A percentile compares a stretch with the other conserved stretches of the same genome.
These are phyloP conservation scores for Punica granatum DNA, from an alignment of 345 rosid species.

Conservation along the genomic window DNA sequence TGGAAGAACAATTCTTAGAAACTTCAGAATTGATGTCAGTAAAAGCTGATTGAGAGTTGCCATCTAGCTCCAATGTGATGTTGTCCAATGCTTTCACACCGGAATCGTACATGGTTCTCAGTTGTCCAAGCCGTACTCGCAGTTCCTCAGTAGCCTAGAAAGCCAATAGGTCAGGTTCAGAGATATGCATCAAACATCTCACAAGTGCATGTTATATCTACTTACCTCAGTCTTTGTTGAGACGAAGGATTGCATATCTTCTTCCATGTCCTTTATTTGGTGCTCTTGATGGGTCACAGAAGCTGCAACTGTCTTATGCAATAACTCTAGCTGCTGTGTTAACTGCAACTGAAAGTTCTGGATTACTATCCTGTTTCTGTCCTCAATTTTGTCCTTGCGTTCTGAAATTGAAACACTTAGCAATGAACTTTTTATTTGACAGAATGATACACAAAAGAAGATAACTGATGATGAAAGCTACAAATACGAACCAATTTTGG, in stretches of 20 bases:
- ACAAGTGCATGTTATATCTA: neutral
- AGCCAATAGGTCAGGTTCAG: slow-evolving; percentile 12
- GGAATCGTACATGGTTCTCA: slow-evolving; percentile 59
- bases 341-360: slow-evolving; percentile 74
- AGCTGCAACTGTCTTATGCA: slow-evolving; percentile 81
- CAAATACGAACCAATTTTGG: slow-evolving; percentile 60
- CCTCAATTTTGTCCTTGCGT: slow-evolving; percentile 91
- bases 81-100: slow-evolving; percentile 72
- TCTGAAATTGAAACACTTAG: slow-evolving; percentile 35
- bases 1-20: slow-evolving; percentile 67
- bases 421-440: neutral
- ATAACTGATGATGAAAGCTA: neutral
- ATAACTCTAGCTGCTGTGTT: slow-evolving; percentile 73
- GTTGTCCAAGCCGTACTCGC: slow-evolving; percentile 56
- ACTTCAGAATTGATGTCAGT: slow-evolving; percentile 71
- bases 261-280: slow-evolving; percentile 88
- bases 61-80: slow-evolving; percentile 77
- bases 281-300: slow-evolving; percentile 85
- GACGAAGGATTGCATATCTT: slow-evolving; percentile 92
- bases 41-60: slow-evolving; percentile 70
- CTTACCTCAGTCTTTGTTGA: slow-evolving; percentile 71
- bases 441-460: neutral
- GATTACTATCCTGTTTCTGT: slow-evolving; percentile 62
- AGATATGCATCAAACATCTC: neutral
- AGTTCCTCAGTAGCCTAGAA: slow-evolving; percentile 83